Percentiles rank a stretch among this genome's conserved stretches.
phyloP scores from a whole-genome alignment of 768 basidiomycete species.

The Mycena albidolilacea region DNA sequence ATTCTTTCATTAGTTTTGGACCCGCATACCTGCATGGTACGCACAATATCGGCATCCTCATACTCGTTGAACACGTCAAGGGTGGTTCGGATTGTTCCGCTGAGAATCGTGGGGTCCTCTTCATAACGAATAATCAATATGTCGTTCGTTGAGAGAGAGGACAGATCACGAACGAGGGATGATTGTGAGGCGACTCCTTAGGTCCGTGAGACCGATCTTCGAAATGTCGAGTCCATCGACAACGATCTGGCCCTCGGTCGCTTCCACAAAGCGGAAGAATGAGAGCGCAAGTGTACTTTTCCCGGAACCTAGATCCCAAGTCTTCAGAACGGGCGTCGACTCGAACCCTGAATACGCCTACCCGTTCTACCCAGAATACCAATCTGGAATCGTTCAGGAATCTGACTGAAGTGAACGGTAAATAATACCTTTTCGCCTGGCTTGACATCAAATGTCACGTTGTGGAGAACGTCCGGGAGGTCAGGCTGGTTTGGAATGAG shows the following conservation, averaged over 20 bases:
- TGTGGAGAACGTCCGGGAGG: constrained; percentile 87
- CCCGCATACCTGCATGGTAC: no score
- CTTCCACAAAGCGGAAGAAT: constrained; percentile 89
- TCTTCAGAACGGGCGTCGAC: constrained; percentile 5
- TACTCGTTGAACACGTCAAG: constrained; percentile 94
- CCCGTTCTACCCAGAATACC: constrained; percentile 70
- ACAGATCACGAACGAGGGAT: constrained; percentile 70
- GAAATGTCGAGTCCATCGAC: constrained; percentile 79
- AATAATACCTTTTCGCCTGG: constrained; percentile 80
- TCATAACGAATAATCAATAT: not conserved
- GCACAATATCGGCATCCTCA: constrained; percentile 84
- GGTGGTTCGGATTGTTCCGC: constrained; percentile 84
- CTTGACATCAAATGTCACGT: constrained; percentile 78
- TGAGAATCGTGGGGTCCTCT: constrained; percentile 93
- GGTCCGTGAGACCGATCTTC: constrained; percentile 76
- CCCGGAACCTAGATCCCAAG: constrained; percentile 72
- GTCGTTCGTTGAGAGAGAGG: not conserved
- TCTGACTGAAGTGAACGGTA: constrained; percentile 1
- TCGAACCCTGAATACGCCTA: not conserved
- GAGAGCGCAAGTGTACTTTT: constrained; percentile 88
- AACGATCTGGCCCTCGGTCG: constrained; percentile 71
- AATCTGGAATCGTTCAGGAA: constrained; percentile 54
- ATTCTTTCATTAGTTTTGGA: no score
- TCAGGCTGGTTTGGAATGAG: constrained; percentile 69
- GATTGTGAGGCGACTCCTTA: constrained; percentile 79